A percentile compares a stretch with the other conserved stretches of the same genome.
Evolutionary conservation across 2,329 filamentous ascomycete species (phyloP).

Genomic region (Aureobasidium melanogenum): DNA sequence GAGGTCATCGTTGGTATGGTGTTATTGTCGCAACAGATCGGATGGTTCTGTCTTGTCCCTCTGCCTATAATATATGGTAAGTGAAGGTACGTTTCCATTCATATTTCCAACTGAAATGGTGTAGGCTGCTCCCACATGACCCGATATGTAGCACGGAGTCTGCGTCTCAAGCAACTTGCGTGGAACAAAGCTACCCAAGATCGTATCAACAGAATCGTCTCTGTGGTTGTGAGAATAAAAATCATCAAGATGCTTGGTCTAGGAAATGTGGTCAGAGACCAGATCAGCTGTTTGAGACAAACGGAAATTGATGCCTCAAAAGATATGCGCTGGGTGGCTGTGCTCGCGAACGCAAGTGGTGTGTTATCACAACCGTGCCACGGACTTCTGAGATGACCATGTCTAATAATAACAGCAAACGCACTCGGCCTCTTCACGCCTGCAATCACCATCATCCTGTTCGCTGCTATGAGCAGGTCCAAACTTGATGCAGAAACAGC

Average conservation of each 20-base stretch:
- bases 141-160: conserved; percentile 8
- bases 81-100: background rate
- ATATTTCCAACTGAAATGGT: background rate
- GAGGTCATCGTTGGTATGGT: conserved; percentile 9
- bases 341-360: conserved; percentile 13
- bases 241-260: conserved; percentile 13
- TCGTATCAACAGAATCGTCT: conserved; percentile 4
- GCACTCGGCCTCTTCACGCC: conserved; percentile 13
- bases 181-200: conserved; percentile 13
- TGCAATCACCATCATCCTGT: conserved; percentile 11
- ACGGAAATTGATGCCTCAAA: conserved; percentile 1
- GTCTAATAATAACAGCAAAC: conserved; percentile 7
- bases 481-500: conserved; percentile 8
- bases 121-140: conserved; percentile 12
- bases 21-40: conserved; percentile 6
- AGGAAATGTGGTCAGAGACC: background rate
- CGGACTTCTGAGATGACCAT: background rate
- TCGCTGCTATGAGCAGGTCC: background rate
- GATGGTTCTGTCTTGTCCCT: conserved; percentile 11
- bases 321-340: conserved; percentile 10
- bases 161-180: conserved; percentile 6
- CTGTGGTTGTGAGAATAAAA: conserved; percentile 2
- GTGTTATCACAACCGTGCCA: no score
- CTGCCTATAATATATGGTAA: conserved; percentile 9
- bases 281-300: background rate